Base-by-base conservation (phyloP, 2,329 filamentous ascomycete species). In the Beauveria sp. region DNA sequence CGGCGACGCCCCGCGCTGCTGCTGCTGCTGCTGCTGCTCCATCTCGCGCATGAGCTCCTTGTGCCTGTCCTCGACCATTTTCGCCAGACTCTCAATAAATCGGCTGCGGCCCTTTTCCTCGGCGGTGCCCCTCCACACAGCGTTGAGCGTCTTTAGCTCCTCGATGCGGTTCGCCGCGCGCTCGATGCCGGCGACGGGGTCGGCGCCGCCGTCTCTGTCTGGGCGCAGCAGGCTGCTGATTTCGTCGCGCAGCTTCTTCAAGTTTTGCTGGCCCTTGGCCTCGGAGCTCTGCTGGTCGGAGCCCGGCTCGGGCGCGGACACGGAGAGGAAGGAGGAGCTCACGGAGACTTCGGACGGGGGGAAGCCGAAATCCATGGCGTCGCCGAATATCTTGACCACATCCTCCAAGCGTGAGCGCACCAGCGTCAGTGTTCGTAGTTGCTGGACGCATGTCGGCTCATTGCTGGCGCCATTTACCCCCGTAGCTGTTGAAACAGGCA, bases 311-410 rank as follows among this genome's bases (percentile, higher is more conserved):
- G 93, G 93, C 0, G 89, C 91, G 0, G 93, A 96, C 14, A 97
- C 91, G 6, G 91, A 96, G 52, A 97, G 86, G 69, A 97, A 92
- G 0, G 90, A 92, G 1, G 91, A 93, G 51, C 88, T 85, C 61
- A 96, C 84, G 0, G 90, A 93, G 14, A 93, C 76, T 70, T 96
- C 92, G 0, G 90, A 96, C 0, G 93, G 93, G 1, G 93, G 91
- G 55, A 97, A 86, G 1, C 91, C 89, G 82, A 96, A 98, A 67
- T 96, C 89, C 90, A 98, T 96, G 38, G 95, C 93, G 68, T 96
- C 89, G 46, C 93, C 93, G 72, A 99, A 99, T 1, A 88, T 89
- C 72, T 90, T 89, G 69, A 98, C 92, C 26, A 98, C 93, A 1
- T 86, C 83, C 66, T 98, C 93, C 18, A 99, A 82, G n/a, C 92